Evolutionary conservation across 768 basidiomycete species (phyloP), one percentile per base, ranked within the genome.

Genomic region (Amanita molliuscula): DNA sequence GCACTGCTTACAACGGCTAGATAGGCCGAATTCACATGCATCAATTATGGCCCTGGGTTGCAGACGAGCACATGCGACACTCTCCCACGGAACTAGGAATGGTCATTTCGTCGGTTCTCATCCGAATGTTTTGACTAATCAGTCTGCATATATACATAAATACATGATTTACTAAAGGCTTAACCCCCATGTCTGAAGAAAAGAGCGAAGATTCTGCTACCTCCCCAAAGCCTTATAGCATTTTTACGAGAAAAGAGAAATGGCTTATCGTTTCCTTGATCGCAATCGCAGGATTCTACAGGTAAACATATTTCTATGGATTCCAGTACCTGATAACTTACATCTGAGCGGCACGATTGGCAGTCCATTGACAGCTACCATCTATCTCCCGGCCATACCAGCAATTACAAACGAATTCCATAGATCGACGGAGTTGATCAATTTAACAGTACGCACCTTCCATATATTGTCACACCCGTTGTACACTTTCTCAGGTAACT

Each of bases 301-400:
- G 84, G 84, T 73, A 38, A 45, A 55, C 37, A 46, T 10, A 51
- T 28, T 13, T 35, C 5, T 15, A 35, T 36, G 6, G 42, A 41
- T 21, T 11, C 35, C 26, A 33, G 21, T 5, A 34, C 23, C 33
- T n/a, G 16, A 9, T 4, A 9, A 15, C 28, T 44, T 44, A 10
- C 26, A n/a, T 44, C 31, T 31, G 10, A 31, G 11, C 23, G 23
- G 13, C 38, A 21, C 8, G 6, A n/a, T n/a, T n/a, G 11, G 10
- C 20, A 84, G 82, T 57, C 84, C 84, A 0, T 65, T 88, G 9
- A 84, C 86, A 1, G 74, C 84, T 3, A 88, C 81, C 50, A 83
- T 89, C 50, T 90, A 88, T 60, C 78, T 88, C 42, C 87, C 88
- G 5, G 86, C 81, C 10, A 82, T 93, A 35, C 89, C 88, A 1